Evolutionary conservation across 371 early-diverging fungal species (phyloP).

Genomic region (Chytridiales sp.): DNA sequence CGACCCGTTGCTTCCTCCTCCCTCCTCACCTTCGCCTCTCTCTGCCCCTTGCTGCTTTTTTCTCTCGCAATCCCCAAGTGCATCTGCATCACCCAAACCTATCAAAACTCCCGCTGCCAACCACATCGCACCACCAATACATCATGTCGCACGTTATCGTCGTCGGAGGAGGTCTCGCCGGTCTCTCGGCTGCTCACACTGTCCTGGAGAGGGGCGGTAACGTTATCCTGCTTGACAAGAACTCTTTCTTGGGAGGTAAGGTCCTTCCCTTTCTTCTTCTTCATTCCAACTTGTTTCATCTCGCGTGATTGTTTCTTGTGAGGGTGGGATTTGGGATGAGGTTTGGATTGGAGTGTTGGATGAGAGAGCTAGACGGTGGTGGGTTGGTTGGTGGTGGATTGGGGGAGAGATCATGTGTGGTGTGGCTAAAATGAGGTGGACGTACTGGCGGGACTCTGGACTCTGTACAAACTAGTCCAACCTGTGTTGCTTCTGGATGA

Average conservation of each 20-base stretch:
- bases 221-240: constrained; percentile 85
- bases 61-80: not conserved
- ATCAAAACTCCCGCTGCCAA: not conserved
- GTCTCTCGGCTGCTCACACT: constrained; percentile 86
- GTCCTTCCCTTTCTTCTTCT: constrained; percentile 2
- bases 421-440: not conserved
- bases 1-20: not conserved
- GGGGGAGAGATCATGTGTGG: not conserved
- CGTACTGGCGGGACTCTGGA: too few relatives aligned
- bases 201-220: constrained; percentile 81
- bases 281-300: constrained; percentile 3
- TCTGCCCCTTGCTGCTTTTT: not conserved
- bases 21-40: not conserved
- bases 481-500: too few relatives aligned
- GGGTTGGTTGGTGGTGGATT: not conserved
- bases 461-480: too few relatives aligned
- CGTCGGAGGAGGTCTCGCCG: constrained; percentile 90
- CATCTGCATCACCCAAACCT: not conserved
- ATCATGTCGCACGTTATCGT: constrained; percentile 66
- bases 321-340: too few relatives aligned
- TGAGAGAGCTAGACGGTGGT: too few relatives aligned
- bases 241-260: constrained; percentile 83
- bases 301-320: constrained; percentile 32
- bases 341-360: too few relatives aligned
- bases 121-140: not conserved